Percentiles rank a stretch among this genome's conserved stretches.
phyloP scores from a whole-genome alignment of 2,329 filamentous ascomycete species.

The Xylaria sp. region DNA sequence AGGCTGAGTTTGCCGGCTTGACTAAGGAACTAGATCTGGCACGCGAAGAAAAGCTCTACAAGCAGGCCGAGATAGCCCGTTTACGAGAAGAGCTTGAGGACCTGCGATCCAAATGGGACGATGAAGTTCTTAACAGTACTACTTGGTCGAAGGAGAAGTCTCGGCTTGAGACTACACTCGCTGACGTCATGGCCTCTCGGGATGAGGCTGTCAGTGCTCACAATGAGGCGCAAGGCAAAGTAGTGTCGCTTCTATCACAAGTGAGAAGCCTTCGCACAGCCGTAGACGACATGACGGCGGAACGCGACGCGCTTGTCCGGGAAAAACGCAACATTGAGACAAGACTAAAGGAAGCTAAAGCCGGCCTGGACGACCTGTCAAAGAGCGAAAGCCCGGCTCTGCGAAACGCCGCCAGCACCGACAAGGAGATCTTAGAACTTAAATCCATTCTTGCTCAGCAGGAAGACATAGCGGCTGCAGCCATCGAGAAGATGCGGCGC shows the following conservation, averaged over 20 bases:
- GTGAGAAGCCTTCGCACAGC: conserved; percentile 84
- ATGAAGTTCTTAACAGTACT: conserved; percentile 96
- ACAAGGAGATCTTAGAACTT: conserved; percentile 88
- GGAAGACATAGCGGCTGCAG: conserved; percentile 90
- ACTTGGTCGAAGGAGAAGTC: conserved; percentile 99
- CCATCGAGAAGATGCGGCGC: conserved; percentile 96
- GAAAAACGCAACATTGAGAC: conserved; percentile 92
- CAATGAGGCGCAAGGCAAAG: conserved; percentile 93
- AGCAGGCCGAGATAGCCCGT: conserved; percentile 85
- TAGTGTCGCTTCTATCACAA: conserved; percentile 89
- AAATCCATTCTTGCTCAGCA: conserved; percentile 91
- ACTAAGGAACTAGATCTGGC: conserved; percentile 94
- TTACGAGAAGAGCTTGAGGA: conserved; percentile 97
- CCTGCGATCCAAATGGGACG: conserved; percentile 95
- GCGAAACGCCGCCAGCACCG: conserved; percentile 87
- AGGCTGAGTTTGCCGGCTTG: conserved; percentile 87
- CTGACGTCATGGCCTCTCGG: conserved; percentile 88
- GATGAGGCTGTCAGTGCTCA: conserved; percentile 94
- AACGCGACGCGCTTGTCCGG: conserved; percentile 84
- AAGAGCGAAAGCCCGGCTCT: conserved; percentile 87
- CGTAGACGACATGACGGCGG: conserved; percentile 85
- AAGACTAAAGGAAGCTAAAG: conserved; percentile 85
- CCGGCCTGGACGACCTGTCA: conserved; percentile 87
- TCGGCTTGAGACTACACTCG: conserved; percentile 86
- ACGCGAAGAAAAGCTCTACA: conserved; percentile 87